These are phyloP conservation scores for Rhododendron ovatum DNA, from an alignment of 148 eudicot genomes.

Conservation along the genomic window DNA sequence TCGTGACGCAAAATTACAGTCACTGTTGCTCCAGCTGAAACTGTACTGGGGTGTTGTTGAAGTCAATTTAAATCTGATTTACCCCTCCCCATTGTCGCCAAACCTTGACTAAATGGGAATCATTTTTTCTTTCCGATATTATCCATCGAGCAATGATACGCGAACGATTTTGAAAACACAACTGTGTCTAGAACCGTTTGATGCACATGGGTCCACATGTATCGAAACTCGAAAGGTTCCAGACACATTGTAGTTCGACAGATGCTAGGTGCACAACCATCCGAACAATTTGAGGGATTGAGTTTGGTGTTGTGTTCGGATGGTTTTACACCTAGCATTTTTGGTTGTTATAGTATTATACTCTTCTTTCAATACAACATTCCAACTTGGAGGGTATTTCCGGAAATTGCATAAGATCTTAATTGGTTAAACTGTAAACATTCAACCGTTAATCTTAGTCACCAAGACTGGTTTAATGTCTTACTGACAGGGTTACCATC, in stretches of 20 bases:
- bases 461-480: background rate
- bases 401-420: background rate
- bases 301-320: too few species aligned
- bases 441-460: conserved; percentile 13
- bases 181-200: too few species aligned
- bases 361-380: background rate
- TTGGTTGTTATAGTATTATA: too few species aligned
- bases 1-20: background rate
- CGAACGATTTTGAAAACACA: too few species aligned
- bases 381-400: background rate
- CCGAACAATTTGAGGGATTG: too few species aligned
- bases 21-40: background rate
- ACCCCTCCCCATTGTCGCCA: background rate
- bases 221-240: too few species aligned
- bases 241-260: too few species aligned
- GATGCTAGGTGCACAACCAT: too few species aligned
- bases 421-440: background rate
- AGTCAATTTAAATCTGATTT: conserved; percentile 2
- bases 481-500: background rate
- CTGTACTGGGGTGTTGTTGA: background rate
- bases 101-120: background rate
- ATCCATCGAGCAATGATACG: background rate
- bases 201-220: background rate
- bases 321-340: too few species aligned
- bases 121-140: background rate